phyloP scores from a whole-genome alignment of 805 yeast genomes.

The Vanderwaltozyma verrucispora region DNA sequence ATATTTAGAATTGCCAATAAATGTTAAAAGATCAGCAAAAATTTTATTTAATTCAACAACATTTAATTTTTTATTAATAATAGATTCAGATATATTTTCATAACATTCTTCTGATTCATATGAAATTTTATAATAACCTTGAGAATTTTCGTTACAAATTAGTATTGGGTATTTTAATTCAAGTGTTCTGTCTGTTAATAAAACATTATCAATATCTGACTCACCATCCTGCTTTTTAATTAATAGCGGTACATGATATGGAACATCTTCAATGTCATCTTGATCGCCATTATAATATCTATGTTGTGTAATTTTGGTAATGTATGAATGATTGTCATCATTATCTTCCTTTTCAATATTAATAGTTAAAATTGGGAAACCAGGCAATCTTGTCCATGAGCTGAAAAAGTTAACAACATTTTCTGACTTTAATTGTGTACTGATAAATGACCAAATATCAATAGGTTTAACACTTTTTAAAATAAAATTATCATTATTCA shows the following conservation, averaged over 20 bases:
- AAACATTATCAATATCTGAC: constrained; percentile 12
- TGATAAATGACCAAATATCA: constrained; percentile 21
- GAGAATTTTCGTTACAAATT: constrained; percentile 14
- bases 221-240: constrained; percentile 12
- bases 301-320: constrained; percentile 31
- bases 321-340: neutral
- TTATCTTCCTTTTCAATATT: constrained; percentile 7
- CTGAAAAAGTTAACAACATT: constrained; percentile 24
- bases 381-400: constrained; percentile 53
- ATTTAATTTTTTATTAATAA: constrained; percentile 15
- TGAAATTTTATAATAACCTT: constrained; percentile 40
- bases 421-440: constrained; percentile 15
- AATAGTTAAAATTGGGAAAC: constrained; percentile 45
- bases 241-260: constrained; percentile 52
- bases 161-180: constrained; percentile 10
- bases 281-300: constrained; percentile 24
- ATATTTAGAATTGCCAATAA: constrained; percentile 22
- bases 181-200: constrained; percentile 24
- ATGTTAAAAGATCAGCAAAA: constrained; percentile 26
- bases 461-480: constrained; percentile 20
- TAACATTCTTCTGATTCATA: constrained; percentile 30
- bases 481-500: constrained; percentile 11
- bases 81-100: constrained; percentile 14
- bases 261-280: constrained; percentile 41
- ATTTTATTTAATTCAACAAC: constrained; percentile 24